Evolutionary conservation across 2,329 filamentous ascomycete genomes (phyloP).

Genomic region (Celoporthe dispersa): DNA sequence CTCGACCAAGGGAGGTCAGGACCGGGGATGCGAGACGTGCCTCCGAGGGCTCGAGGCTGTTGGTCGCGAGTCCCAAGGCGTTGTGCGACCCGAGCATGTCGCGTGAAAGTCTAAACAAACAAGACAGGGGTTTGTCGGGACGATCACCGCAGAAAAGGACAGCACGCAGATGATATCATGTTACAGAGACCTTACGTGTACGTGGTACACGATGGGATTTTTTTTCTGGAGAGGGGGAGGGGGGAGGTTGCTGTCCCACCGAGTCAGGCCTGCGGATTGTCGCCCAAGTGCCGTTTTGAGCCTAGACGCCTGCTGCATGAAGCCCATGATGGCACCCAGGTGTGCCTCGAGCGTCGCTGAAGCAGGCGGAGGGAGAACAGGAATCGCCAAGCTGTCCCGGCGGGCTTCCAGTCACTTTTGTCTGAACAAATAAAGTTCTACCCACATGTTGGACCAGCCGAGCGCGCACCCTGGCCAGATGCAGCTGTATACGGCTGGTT

Average conservation of each 20-base stretch:
- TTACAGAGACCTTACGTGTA: constrained; percentile 16
- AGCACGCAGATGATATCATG: constrained; percentile 26
- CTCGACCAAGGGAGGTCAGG: neutral
- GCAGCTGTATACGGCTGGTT: neutral
- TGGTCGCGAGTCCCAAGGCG: constrained; percentile 13
- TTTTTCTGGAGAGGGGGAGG: neutral
- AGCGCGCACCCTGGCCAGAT: neutral
- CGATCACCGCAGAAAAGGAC: neutral
- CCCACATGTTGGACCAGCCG: neutral
- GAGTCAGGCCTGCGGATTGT: neutral
- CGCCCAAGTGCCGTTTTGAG: neutral
- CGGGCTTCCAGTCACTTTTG: neutral
- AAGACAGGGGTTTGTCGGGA: constrained; percentile 8
- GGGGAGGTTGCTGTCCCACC: neutral
- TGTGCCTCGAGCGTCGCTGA: constrained; percentile 6
- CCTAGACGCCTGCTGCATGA: neutral
- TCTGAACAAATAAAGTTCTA: neutral
- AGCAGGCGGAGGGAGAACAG: constrained; percentile 1
- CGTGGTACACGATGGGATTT: neutral
- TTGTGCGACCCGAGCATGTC: constrained; percentile 17
- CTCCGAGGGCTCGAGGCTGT: constrained; percentile 17
- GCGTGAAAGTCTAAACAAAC: constrained; percentile 8
- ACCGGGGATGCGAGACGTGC: constrained; percentile 24
- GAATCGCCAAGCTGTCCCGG: neutral
- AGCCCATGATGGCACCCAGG: constrained; percentile 3